Conservation (phyloP, 768 basidiomycete species). For the Cubamyces lactineus region DNA sequence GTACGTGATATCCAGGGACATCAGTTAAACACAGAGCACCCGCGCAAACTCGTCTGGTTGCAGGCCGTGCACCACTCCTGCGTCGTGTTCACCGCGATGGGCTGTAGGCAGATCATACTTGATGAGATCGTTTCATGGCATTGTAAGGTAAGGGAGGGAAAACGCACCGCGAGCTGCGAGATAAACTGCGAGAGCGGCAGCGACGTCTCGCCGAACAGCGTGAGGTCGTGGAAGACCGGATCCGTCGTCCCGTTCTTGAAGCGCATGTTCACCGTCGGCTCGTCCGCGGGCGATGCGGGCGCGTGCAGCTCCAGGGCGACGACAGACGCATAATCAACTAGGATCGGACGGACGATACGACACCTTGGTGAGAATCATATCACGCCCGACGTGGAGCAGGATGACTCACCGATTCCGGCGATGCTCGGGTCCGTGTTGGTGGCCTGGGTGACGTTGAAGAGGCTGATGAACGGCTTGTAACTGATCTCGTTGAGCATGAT, state of each 20-base stretch:
- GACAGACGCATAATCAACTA: slow-evolving; percentile 67
- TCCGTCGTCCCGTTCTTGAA: slow-evolving; percentile 70
- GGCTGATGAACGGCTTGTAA: slow-evolving; percentile 77
- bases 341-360: background rate
- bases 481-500: slow-evolving; percentile 61
- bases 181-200: slow-evolving; percentile 53
- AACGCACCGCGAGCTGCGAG: slow-evolving; percentile 29
- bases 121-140: background rate
- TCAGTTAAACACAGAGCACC: slow-evolving; percentile 41
- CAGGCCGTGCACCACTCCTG: slow-evolving; percentile 62
- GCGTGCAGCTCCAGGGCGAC: slow-evolving; percentile 62
- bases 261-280: slow-evolving; percentile 58
- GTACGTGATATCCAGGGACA: too few relatives aligned
- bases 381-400: background rate
- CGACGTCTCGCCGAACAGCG: slow-evolving; percentile 33
- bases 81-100: slow-evolving; percentile 52
- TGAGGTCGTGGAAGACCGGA: slow-evolving; percentile 48
- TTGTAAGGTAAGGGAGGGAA: background rate
- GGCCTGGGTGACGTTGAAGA: slow-evolving; percentile 76
- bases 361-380: background rate
- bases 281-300: slow-evolving; percentile 37
- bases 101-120: slow-evolving; percentile 30
- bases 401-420: slow-evolving; percentile 56
- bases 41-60: slow-evolving; percentile 56
- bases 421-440: slow-evolving; percentile 53